phyloP scores from a whole-genome alignment of 2,329 filamentous ascomycete genomes.

The Penicillium concentricum region DNA sequence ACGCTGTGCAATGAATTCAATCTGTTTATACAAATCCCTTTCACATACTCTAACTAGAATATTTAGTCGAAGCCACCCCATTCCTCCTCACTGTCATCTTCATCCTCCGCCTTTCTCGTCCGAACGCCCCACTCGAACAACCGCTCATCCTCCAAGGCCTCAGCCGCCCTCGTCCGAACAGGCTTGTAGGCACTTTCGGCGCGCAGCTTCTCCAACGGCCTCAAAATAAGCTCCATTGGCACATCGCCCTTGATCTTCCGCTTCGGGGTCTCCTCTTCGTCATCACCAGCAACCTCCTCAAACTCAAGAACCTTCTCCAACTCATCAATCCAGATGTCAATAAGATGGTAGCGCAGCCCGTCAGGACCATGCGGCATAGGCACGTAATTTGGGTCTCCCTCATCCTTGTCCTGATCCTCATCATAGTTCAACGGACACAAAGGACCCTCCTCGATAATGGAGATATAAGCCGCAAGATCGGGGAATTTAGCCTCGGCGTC shows the following conservation, averaged over 20 bases:
- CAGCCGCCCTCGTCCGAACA: constrained; percentile 67
- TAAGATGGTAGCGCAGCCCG: constrained; percentile 78
- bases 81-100: constrained; percentile 52
- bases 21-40: constrained; percentile 5
- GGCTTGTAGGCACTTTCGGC: constrained; percentile 65
- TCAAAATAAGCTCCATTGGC: constrained; percentile 43
- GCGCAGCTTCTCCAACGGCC: constrained; percentile 46
- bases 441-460: constrained; percentile 42
- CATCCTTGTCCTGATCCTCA: constrained; percentile 30
- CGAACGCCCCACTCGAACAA: constrained; percentile 60
- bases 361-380: constrained; percentile 65
- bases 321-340: constrained; percentile 93
- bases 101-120: constrained; percentile 43
- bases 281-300: constrained; percentile 36
- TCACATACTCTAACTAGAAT: constrained; percentile 1
- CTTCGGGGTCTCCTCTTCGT: constrained; percentile 23
- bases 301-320: constrained; percentile 66
- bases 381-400: constrained; percentile 28
- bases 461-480: constrained; percentile 39
- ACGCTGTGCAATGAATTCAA: constrained; percentile 14
- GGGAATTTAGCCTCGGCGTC: constrained; percentile 27
- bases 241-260: constrained; percentile 38
- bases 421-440: constrained; percentile 43
- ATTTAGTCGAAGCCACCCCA: constrained; percentile 64
- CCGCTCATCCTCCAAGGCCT: constrained; percentile 71